Evolutionary conservation across 139 green algal genomes (phyloP), one percentile per base, ranked within the genome.

Genomic region (Closterium sp.): DNA sequence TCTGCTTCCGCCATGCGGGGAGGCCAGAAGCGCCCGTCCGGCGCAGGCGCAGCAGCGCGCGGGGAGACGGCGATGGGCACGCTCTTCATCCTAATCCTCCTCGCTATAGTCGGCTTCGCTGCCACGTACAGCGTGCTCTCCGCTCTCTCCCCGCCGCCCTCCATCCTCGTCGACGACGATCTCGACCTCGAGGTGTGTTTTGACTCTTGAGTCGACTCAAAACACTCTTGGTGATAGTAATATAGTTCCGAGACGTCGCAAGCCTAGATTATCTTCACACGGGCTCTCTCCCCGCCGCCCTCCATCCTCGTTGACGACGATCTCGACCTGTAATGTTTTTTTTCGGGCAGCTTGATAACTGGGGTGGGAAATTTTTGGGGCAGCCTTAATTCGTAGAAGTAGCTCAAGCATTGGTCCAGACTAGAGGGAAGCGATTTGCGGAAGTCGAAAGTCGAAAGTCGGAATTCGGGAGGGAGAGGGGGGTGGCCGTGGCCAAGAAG

Each of bases 101-200:
- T 86, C 81, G 81, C 81, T 32, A 86, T 86, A 32, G 81, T 86
- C n/a, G 81, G n/a, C n/a, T 86, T 86, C 30, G 81, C 81, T 86
- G 81, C 81, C 23, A 86, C 81, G n/a, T 86, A 86, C 81, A 34
- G n/a, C 28, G 81, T 86, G 81, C n/a, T 86, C n/a, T 34, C n/a
- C 81, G 43, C 43, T 12, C 43, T 69, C 43, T 69, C 43, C 43
- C 43, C 43, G 43, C 43, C 43, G 43, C 43, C 43, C 43, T 69
- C 43, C 43, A 69, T 69, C 3, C 43, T 69, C 12, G 43, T 69
- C 43, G 43, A 69, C 43, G 43, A 69, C 43, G 43, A 69, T 69
- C 43, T 69, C 12, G 1, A 28, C 1, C 43, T 69, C 0, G 43
- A 69, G 43, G 43, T 69, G 43, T 25, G 8, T 25, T 2, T 6